phyloP scores from a whole-genome alignment of 2,329 filamentous ascomycete species.

The Calycina marina region DNA sequence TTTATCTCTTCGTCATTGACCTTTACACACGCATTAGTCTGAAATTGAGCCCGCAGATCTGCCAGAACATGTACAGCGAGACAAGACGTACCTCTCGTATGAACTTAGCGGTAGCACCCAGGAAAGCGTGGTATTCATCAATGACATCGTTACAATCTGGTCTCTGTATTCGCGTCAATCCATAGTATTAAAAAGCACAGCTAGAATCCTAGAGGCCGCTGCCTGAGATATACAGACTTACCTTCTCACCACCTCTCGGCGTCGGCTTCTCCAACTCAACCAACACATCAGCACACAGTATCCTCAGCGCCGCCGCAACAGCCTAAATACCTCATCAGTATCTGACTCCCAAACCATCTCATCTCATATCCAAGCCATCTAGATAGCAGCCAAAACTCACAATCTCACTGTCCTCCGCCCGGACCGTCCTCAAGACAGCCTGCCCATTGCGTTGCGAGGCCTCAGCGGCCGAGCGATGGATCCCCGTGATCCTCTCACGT shows the following conservation, averaged over 20 bases:
- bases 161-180: not conserved
- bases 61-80: no score
- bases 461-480: conserved; percentile 1
- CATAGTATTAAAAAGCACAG: not conserved
- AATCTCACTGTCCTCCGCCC: conserved; percentile 13
- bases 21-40: no score
- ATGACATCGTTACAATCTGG: conserved; percentile 7
- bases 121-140: conserved; percentile 17
- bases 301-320: conserved; percentile 11
- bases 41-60: no score
- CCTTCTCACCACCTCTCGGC: not conserved
- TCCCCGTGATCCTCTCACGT: conserved; percentile 4
- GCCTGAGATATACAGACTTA: not conserved
- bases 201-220: no score
- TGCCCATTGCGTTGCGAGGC: conserved; percentile 1
- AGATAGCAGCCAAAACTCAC: conserved; percentile 9
- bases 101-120: conserved; percentile 16
- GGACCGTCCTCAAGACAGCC: no score
- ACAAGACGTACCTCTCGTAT: conserved; percentile 17
- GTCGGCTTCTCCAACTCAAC: conserved; percentile 16
- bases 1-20: conserved; percentile 17
- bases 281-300: conserved; percentile 13
- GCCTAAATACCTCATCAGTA: conserved; percentile 6
- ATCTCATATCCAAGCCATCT: not conserved
- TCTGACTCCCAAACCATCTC: not conserved